A percentile compares a stretch with the other conserved stretches of the same genome.
phyloP scores from a whole-genome alignment of 2,329 filamentous ascomycete genomes.

The Ceratocystis smalleyi region DNA sequence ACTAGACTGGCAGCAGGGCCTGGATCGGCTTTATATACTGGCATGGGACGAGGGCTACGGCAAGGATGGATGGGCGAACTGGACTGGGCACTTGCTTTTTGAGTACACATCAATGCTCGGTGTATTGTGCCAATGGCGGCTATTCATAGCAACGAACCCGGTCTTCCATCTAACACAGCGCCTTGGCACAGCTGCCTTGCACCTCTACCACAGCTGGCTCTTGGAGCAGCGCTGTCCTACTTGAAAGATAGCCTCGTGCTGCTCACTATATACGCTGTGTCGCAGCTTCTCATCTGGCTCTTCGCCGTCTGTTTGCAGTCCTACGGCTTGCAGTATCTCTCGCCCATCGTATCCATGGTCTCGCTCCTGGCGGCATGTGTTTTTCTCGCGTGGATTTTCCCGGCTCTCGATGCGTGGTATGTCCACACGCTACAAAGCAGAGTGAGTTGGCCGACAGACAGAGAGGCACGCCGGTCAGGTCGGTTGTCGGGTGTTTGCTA shows the following conservation, averaged over 20 bases:
- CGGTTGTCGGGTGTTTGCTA: background rate
- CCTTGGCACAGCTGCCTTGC: background rate
- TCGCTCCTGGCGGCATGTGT: background rate
- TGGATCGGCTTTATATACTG: background rate
- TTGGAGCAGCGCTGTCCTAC: too few relatives aligned
- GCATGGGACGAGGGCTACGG: too few relatives aligned
- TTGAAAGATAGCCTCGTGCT: background rate
- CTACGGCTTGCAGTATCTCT: slow-evolving; percentile 20
- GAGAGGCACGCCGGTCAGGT: too few relatives aligned
- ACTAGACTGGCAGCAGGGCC: background rate
- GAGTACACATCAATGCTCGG: too few relatives aligned
- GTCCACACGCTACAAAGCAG: slow-evolving; percentile 13
- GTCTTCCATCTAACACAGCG: background rate
- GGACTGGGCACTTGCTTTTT: too few relatives aligned
- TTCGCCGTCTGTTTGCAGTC: slow-evolving; percentile 26
- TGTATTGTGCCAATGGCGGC: too few relatives aligned
- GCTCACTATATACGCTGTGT: slow-evolving; percentile 25
- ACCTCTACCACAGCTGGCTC: background rate
- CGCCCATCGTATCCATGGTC: background rate
- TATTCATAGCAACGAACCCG: too few relatives aligned
- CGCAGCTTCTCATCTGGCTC: slow-evolving; percentile 33
- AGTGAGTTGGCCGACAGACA: background rate
- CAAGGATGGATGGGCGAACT: too few relatives aligned
- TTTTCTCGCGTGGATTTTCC: slow-evolving; percentile 12
- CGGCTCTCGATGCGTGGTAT: slow-evolving; percentile 22